Evolutionary conservation across 1,284 basidiomycete genomes (phyloP).

Genomic region (Cutaneotrichosporon daszewskae): DNA sequence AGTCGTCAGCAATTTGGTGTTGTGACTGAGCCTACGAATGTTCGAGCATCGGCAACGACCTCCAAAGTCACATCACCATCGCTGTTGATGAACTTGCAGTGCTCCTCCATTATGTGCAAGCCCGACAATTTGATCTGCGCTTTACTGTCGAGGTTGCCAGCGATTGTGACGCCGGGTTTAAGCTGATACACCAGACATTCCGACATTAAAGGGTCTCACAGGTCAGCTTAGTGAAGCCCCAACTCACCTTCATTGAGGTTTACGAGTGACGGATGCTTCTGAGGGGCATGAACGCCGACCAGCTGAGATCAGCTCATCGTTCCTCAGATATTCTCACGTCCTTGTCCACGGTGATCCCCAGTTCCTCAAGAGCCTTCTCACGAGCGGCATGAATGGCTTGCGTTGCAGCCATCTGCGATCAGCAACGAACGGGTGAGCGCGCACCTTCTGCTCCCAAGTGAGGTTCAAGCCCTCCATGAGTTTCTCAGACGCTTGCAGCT

Average conservation of each 20-base stretch:
- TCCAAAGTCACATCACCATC: conserved; percentile 80
- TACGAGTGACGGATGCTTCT: conserved; percentile 93
- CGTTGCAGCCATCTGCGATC: conserved; percentile 62
- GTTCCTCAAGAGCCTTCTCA: conserved; percentile 92
- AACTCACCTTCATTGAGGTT: conserved; percentile 83
- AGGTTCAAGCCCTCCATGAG: conserved; percentile 93
- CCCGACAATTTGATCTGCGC: conserved; percentile 91
- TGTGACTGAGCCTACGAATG: conserved; percentile 51
- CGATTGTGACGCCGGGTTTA: conserved; percentile 77
- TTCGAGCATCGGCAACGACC: conserved; percentile 70
- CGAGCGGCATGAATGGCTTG: conserved; percentile 93
- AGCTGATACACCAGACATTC: conserved; percentile 89
- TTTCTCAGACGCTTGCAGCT: conserved; percentile 93
- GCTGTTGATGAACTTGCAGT: conserved; percentile 82
- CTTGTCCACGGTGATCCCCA: conserved; percentile 96
- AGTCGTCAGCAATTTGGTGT: neutral
- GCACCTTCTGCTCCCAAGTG: conserved; percentile 88
- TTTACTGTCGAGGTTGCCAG: conserved; percentile 74
- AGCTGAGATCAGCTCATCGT: conserved; percentile 17
- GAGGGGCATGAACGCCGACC: conserved; percentile 84
- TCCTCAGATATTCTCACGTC: conserved; percentile 50
- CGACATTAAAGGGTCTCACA: conserved; percentile 49
- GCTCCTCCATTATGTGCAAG: conserved; percentile 81
- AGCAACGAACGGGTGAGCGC: conserved; percentile 23
- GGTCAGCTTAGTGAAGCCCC: conserved; percentile 8